Evolutionary conservation across 768 basidiomycete species (phyloP).

Genomic region (Mycena rebaudengoi): DNA sequence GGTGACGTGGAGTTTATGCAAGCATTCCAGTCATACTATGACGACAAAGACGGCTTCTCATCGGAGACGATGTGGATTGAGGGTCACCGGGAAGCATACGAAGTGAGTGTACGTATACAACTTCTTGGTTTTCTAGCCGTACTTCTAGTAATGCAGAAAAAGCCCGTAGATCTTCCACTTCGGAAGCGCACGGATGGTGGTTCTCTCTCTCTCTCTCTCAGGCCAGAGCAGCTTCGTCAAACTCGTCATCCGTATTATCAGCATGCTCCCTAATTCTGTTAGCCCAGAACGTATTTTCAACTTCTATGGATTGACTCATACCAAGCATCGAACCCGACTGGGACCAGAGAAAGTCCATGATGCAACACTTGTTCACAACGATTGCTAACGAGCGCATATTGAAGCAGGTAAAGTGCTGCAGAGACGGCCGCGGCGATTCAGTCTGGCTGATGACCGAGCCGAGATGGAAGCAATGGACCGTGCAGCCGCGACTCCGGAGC

Average conservation of each 20-base stretch:
- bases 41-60: conserved; percentile 7
- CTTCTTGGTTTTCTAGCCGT: background rate
- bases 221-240: conserved; percentile 24
- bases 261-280: conserved; percentile 38
- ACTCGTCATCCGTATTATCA: conserved; percentile 35
- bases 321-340: conserved; percentile 33
- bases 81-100: conserved; percentile 1
- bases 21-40: conserved; percentile 20
- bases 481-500: background rate
- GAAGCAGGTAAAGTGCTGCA: background rate
- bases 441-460: background rate
- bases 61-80: conserved; percentile 15
- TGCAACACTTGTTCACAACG: conserved; percentile 12
- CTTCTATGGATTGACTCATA: conserved; percentile 35
- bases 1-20: conserved; percentile 8
- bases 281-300: conserved; percentile 39
- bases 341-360: conserved; percentile 28
- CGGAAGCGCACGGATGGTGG: background rate
- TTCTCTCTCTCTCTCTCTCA: too few species aligned
- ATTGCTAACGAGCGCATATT: background rate
- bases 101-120: conserved; percentile 20
- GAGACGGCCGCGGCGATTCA: background rate
- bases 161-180: background rate
- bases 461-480: background rate
- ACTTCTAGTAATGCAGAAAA: background rate